phyloP scores from a whole-genome alignment of 495 filamentous ascomycete genomes.

The Tuber indicum region DNA sequence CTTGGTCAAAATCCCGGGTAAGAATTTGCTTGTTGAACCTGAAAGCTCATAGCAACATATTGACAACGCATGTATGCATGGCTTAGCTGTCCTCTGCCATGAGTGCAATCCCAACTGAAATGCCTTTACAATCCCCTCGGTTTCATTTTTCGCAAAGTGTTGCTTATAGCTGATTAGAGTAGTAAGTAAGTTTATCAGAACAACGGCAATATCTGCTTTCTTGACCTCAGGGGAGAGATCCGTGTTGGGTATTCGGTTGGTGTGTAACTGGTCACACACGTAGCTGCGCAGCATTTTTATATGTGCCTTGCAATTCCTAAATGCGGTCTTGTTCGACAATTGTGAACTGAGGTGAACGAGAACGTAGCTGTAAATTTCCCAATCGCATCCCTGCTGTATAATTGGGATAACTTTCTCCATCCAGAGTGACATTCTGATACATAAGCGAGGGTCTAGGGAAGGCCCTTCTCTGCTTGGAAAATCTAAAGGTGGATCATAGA shows the following conservation, averaged over 20 bases:
- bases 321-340: slow-evolving; percentile 81
- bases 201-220: slow-evolving; percentile 79
- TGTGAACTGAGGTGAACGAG: slow-evolving; percentile 82
- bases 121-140: slow-evolving; percentile 77
- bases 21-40: slow-evolving; percentile 67
- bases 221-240: slow-evolving; percentile 67
- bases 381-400: slow-evolving; percentile 71
- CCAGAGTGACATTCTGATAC: slow-evolving; percentile 66
- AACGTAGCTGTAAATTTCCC: slow-evolving; percentile 91
- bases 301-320: slow-evolving; percentile 61
- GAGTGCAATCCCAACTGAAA: slow-evolving; percentile 77
- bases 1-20: slow-evolving; percentile 76
- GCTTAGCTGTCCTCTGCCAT: slow-evolving; percentile 78
- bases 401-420: slow-evolving; percentile 66
- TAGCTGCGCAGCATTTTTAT: slow-evolving; percentile 69
- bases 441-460: slow-evolving; percentile 41
- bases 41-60: slow-evolving; percentile 93
- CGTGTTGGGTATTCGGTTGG: slow-evolving; percentile 65
- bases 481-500: slow-evolving; percentile 38
- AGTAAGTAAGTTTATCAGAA: slow-evolving; percentile 74
- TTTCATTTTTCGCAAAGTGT: slow-evolving; percentile 73
- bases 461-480: slow-evolving; percentile 45
- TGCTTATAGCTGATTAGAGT: slow-evolving; percentile 83
- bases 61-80: slow-evolving; percentile 87
- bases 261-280: slow-evolving; percentile 73